Evolutionary conservation across 2,329 filamentous ascomycete species (phyloP).

Genomic region (Alternaria triticimaculans): DNA sequence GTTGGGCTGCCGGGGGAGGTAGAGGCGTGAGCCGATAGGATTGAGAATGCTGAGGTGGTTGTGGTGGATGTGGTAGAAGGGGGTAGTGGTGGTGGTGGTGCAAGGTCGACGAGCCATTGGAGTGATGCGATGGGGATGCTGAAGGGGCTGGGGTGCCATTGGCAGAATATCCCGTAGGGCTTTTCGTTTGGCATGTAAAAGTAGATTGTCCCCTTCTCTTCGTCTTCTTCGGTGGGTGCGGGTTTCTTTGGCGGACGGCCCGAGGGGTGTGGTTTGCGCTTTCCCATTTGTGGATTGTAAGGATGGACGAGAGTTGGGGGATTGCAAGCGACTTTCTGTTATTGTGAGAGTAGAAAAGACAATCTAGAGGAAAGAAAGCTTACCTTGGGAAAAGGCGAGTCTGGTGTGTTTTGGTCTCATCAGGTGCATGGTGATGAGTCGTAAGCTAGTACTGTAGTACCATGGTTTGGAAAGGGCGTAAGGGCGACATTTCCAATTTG

Average conservation of each 20-base stretch:
- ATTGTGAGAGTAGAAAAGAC: no score
- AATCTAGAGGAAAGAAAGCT: background rate
- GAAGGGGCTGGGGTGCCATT: constrained; percentile 61
- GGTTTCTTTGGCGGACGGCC: background rate
- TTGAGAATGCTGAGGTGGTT: background rate
- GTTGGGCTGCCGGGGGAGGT: background rate
- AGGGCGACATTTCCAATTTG: fast-evolving
- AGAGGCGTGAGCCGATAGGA: background rate
- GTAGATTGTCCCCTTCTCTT: constrained; percentile 8
- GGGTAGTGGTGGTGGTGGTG: background rate
- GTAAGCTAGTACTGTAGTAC: background rate
- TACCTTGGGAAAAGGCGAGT: background rate
- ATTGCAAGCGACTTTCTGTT: no score
- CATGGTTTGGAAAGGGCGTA: background rate
- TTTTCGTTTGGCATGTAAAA: constrained; percentile 45
- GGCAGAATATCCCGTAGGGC: constrained; percentile 58
- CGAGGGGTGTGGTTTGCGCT: background rate
- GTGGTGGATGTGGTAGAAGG: background rate
- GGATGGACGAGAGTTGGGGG: no score
- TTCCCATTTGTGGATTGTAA: background rate
- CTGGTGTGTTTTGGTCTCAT: background rate
- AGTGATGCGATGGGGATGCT: constrained; percentile 38
- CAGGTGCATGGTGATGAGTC: background rate
- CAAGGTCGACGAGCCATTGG: constrained; percentile 5
- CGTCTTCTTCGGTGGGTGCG: background rate